Conservation (phyloP, 768 basidiomycete genomes). For the Xanthoconium stramineum region DNA sequence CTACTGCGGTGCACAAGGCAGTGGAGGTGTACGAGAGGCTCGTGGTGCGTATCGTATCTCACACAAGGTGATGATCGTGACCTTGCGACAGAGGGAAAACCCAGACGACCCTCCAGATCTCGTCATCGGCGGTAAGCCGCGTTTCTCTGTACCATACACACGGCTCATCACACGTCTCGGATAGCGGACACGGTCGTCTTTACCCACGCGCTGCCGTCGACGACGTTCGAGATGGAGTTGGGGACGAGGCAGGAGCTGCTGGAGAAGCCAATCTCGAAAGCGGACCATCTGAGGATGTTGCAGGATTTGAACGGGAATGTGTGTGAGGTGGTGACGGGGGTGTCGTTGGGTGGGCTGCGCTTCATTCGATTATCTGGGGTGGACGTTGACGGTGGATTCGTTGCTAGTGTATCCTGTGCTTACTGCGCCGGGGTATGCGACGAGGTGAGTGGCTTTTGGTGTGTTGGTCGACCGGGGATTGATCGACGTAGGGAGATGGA, state of each 20-base stretch:
- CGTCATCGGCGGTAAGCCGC: slow-evolving; percentile 64
- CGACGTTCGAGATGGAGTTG: slow-evolving; percentile 42
- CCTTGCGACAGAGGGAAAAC: slow-evolving; percentile 38
- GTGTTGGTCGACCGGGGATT: not conserved
- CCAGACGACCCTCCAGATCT: slow-evolving; percentile 74
- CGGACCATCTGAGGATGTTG: slow-evolving; percentile 85
- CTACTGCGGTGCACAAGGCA: slow-evolving; percentile 76
- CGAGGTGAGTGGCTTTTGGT: slow-evolving; percentile 43
- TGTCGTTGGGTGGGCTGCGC: slow-evolving; percentile 62
- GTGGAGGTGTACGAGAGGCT: slow-evolving; percentile 85
- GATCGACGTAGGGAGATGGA: slow-evolving; percentile 61
- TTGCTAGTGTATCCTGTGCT: slow-evolving; percentile 67
- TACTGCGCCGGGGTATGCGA: slow-evolving; percentile 70
- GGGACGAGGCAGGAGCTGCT: slow-evolving; percentile 66
- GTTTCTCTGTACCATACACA: not conserved
- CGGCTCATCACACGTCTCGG: not conserved
- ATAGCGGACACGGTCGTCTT: slow-evolving; percentile 93
- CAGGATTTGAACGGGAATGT: slow-evolving; percentile 80
- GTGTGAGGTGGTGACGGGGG: slow-evolving; percentile 92
- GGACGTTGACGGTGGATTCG: not conserved
- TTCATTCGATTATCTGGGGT: not conserved
- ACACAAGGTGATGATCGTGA: not conserved
- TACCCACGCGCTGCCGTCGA: slow-evolving; percentile 62
- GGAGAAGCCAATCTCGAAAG: slow-evolving; percentile 81
- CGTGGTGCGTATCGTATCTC: slow-evolving; percentile 43